These are phyloP conservation scores for Domatiomyces globalis DNA, from an alignment of 2,329 filamentous ascomycete genomes.

Conservation along the genomic window DNA sequence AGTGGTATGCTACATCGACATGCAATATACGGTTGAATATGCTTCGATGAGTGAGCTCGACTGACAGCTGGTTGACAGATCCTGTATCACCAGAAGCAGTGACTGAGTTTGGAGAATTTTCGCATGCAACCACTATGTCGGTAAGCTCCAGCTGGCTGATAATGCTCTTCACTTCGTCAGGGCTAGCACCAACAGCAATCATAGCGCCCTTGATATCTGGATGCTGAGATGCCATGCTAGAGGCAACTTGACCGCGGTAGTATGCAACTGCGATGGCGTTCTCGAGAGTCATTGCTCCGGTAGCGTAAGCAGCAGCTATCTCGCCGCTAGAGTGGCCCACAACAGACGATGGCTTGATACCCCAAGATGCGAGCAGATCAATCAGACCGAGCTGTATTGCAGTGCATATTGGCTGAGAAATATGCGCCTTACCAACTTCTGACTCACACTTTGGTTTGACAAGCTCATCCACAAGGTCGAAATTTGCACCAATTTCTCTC, in stretches of 20 bases:
- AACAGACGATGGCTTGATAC: conserved; percentile 9
- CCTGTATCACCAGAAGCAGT: conserved; percentile 24
- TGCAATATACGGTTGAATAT: conserved; percentile 20
- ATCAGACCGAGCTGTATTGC: conserved; percentile 17
- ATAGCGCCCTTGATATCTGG: conserved; percentile 17
- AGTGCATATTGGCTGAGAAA: conserved; percentile 10
- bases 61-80: conserved; percentile 14
- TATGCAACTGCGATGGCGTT: conserved; percentile 21
- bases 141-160: conserved; percentile 3
- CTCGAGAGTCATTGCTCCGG: conserved; percentile 15
- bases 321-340: conserved; percentile 21
- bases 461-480: conserved; percentile 9
- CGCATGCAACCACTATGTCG: conserved; percentile 20
- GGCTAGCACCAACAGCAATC: conserved; percentile 20
- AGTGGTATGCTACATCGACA: conserved; percentile 22
- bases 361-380: conserved; percentile 12
- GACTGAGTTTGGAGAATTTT: conserved; percentile 25
- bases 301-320: conserved; percentile 16
- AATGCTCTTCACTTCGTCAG: conserved; percentile 11
- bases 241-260: conserved; percentile 16
- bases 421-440: conserved; percentile 3
- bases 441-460: not conserved
- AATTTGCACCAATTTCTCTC: conserved; percentile 13
- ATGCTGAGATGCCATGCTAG: not conserved
- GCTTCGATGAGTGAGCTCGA: conserved; percentile 6